Evolutionary conservation across 768 basidiomycete genomes (phyloP), one percentile per base, ranked within the genome.

Genomic region (Coprinopsis sp.): DNA sequence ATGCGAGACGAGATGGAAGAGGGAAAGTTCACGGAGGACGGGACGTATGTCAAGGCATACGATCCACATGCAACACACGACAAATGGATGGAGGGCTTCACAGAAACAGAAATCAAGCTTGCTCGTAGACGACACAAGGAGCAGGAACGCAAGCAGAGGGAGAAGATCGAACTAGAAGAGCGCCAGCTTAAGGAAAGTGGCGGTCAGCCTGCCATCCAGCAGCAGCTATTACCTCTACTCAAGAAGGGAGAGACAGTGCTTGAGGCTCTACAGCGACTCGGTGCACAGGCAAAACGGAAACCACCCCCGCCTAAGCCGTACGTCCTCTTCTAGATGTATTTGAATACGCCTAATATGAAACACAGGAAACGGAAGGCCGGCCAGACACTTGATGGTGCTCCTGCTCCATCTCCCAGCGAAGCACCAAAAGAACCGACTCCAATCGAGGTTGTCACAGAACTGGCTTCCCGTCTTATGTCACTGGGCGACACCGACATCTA

Each of bases 1-100:
- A 98, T 99, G 95, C 85, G 93, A 53, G 87, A 91, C 57, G 96
- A 99, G 74, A 94, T 98, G 87, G 86, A 91, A 59, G 95, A 98
- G 67, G 96, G 96, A 30, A 91, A 92, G 61, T 97, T 99, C 70
- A 84, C 90, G 4, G 88, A 87, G 50, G 95, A 98, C 60, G 96
- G 96, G 37, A 87, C 66, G 57, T 91, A 92, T 60, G 81, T 88
- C 39, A 84, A 87, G 54, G 77, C 84, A 10, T 84, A 85, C 61
- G 96, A 99, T 64, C 89, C 88, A 1, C 87, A 93, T 60, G 91
- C 84, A 21, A 78, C 86, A 30, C 93, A 99, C 62, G 96, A 99
- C 65, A 78, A 79, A 27, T 99, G 96, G 96, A 87, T 99, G 80
- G 89, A 92, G n/a, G 84, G 81, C 1, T 54, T 94, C 28, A 85